phyloP scores from a whole-genome alignment of 345 rosid species.

The Bruguiera sexangula region DNA sequence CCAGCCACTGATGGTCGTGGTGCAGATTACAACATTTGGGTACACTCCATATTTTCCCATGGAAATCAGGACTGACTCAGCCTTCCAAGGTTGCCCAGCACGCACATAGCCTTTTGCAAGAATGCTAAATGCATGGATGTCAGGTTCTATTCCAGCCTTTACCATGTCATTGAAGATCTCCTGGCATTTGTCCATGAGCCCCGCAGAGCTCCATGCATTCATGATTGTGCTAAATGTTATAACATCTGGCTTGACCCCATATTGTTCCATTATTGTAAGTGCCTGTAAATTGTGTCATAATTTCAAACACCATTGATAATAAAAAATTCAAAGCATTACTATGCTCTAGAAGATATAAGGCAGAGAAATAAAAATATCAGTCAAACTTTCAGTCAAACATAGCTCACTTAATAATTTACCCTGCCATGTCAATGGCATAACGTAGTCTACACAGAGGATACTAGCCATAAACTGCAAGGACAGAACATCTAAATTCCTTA shows the following conservation, averaged over 20 bases:
- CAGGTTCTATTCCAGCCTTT: conserved; percentile 72
- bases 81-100: conserved; percentile 65
- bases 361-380: background rate
- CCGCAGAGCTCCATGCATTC: conserved; percentile 88
- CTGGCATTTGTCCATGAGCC: conserved; percentile 76
- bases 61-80: conserved; percentile 57
- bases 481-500: background rate
- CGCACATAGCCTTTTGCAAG: conserved; percentile 84
- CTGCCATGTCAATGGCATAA: background rate
- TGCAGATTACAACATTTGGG: conserved; percentile 82
- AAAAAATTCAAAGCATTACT: background rate
- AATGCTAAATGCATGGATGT: conserved; percentile 68
- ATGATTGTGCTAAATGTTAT: conserved; percentile 87
- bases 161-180: conserved; percentile 79
- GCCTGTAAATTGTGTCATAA: conserved; percentile 36
- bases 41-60: conserved; percentile 51
- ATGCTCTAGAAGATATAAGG: background rate
- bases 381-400: background rate
- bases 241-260: conserved; percentile 69
- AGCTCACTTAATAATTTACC: background rate
- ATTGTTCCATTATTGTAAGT: conserved; percentile 65
- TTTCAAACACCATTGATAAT: background rate
- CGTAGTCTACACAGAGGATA: background rate
- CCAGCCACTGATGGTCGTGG: conserved; percentile 83
- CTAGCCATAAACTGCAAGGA: background rate